Conservation (phyloP, 1,284 basidiomycete genomes). For the Xerocomus subilludens region DNA sequence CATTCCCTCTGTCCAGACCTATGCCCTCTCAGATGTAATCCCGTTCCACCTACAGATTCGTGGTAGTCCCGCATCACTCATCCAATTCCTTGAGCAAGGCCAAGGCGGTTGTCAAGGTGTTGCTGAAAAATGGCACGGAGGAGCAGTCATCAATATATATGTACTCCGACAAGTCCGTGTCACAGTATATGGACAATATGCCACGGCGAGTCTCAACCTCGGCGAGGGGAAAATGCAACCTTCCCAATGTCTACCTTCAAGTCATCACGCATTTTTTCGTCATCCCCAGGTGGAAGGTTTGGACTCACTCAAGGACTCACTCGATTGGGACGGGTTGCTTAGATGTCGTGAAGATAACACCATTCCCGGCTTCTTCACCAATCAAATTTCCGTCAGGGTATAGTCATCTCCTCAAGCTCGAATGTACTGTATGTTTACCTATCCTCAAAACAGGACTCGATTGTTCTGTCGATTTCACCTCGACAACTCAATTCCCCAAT, state of each 20-base stretch:
- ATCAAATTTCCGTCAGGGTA: conserved; percentile 45
- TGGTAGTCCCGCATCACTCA: conserved; percentile 45
- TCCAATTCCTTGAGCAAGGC: conserved; percentile 44
- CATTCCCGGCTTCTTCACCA: conserved; percentile 41
- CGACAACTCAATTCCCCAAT: conserved; percentile 46
- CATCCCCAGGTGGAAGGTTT: conserved; percentile 35
- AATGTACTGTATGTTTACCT: neutral
- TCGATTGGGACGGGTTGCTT: conserved; percentile 51
- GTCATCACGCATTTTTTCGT: conserved; percentile 11
- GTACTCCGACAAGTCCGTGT: conserved; percentile 39
- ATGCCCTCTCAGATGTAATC: conserved; percentile 48
- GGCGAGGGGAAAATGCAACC: conserved; percentile 43
- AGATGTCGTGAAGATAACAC: conserved; percentile 38
- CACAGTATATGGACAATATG: conserved; percentile 37
- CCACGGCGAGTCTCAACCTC: conserved; percentile 23
- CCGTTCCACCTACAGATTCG: conserved; percentile 52
- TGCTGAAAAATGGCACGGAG: conserved; percentile 19
- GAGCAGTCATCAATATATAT: conserved; percentile 41
- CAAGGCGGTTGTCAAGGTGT: conserved; percentile 17
- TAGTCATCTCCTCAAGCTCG: neutral
- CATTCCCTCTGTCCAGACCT: conserved; percentile 45
- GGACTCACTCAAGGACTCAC: conserved; percentile 45
- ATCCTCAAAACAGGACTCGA: conserved; percentile 41
- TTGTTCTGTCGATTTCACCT: conserved; percentile 47
- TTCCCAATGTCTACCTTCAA: conserved; percentile 26